Evolutionary conservation across 2,329 filamentous ascomycete genomes (phyloP).

Genomic region (Cadophora gregata): DNA sequence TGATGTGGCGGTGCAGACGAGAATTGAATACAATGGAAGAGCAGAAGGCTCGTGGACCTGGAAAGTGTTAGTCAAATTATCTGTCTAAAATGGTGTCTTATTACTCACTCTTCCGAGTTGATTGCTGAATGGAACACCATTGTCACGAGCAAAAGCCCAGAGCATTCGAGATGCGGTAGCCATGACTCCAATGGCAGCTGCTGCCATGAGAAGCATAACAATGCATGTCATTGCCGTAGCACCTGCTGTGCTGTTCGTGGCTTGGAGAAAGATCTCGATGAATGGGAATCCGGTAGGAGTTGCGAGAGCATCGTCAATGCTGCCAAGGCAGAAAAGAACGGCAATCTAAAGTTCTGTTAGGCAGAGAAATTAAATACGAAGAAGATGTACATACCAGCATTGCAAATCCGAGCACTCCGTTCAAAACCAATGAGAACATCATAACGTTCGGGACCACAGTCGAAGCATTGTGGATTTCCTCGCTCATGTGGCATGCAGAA

Average conservation of each 20-base stretch:
- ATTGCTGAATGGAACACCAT: conserved; percentile 27
- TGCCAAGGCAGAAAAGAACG: conserved; percentile 52
- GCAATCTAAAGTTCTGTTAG: conserved; percentile 39
- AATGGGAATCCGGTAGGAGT: conserved; percentile 60
- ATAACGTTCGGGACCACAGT: conserved; percentile 57
- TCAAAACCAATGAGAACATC: conserved; percentile 55
- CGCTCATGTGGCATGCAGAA: conserved; percentile 40
- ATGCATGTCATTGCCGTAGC: conserved; percentile 42
- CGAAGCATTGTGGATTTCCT: conserved; percentile 55
- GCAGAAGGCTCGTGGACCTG: conserved; percentile 35
- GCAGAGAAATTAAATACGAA: background rate
- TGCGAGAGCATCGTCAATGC: conserved; percentile 50
- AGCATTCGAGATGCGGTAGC: conserved; percentile 50
- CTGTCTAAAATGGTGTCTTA: background rate
- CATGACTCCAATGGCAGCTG: conserved; percentile 45
- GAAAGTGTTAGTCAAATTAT: conserved; percentile 8
- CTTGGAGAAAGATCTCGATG: conserved; percentile 60
- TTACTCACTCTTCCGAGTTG: conserved; percentile 26
- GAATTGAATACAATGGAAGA: conserved; percentile 35
- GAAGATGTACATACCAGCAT: conserved; percentile 52
- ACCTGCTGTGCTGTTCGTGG: conserved; percentile 48
- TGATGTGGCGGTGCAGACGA: conserved; percentile 44
- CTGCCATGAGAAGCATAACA: conserved; percentile 44
- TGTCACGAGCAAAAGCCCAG: conserved; percentile 28
- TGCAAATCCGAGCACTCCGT: conserved; percentile 59